phyloP scores from a whole-genome alignment of 208 protist genomes.

The Angomonas deanei region DNA sequence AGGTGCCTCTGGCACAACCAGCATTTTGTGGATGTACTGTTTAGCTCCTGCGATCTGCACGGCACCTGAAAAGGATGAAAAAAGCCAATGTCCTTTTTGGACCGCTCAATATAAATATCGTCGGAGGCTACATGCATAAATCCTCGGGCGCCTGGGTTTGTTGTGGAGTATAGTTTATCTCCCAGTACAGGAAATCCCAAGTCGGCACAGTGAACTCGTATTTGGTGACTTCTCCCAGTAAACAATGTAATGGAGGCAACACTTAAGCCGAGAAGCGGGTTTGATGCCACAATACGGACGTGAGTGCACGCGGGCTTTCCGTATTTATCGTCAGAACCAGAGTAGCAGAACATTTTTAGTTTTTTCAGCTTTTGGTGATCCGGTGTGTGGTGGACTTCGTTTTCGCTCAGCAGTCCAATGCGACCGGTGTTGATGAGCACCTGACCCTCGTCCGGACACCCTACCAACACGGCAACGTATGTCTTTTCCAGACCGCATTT shows the following conservation, averaged over 20 bases:
- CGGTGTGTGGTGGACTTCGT: conserved; percentile 4
- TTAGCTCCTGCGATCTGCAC: background rate
- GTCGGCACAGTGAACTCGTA: conserved; percentile 66
- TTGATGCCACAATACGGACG: conserved; percentile 37
- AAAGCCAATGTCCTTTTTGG: background rate
- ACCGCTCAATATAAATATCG: conserved; percentile 45
- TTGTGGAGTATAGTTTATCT: conserved; percentile 74
- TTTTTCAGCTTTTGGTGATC: conserved; percentile 56
- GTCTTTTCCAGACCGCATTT: conserved; percentile 43
- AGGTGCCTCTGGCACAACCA: conserved; percentile 51
- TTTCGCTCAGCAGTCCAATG: conserved; percentile 44
- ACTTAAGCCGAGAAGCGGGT: conserved; percentile 26
- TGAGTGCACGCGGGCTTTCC: conserved; percentile 42
- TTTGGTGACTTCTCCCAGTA: conserved; percentile 74
- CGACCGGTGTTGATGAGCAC: conserved; percentile 41
- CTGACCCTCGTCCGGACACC: conserved; percentile 15
- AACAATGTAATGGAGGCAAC: conserved; percentile 61
- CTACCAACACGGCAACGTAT: conserved; percentile 54
- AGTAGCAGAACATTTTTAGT: conserved; percentile 74
- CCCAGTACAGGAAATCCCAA: conserved; percentile 64
- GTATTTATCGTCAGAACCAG: background rate
- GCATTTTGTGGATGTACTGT: background rate
- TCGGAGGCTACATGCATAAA: conserved; percentile 40
- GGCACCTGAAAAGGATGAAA: conserved; percentile 2
- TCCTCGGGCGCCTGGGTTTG: conserved; percentile 25